These are phyloP conservation scores for Suillus spraguei DNA, from an alignment of 768 basidiomycete species.

Conservation along the genomic window DNA sequence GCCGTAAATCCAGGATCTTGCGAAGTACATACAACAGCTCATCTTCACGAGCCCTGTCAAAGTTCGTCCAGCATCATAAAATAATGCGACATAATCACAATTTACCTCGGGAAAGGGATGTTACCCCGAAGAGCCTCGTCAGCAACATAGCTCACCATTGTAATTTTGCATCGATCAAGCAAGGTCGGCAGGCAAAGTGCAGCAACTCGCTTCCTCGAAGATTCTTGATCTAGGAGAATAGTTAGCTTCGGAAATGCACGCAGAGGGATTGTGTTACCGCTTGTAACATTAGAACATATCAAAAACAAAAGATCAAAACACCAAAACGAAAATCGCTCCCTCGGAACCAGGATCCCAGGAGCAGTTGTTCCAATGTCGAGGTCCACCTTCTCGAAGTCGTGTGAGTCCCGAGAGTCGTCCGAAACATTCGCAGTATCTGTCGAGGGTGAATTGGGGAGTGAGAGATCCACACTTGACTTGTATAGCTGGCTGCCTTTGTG, in stretches of 20 bases:
- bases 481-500: slow-evolving; percentile 73
- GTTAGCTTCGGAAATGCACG: not conserved
- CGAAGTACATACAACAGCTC: slow-evolving; percentile 84
- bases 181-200: slow-evolving; percentile 71
- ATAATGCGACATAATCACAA: not conserved
- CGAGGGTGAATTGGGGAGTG: slow-evolving; percentile 16
- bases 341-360: slow-evolving; percentile 53
- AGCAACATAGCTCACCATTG: slow-evolving; percentile 75
- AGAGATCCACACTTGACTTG: slow-evolving; percentile 26
- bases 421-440: slow-evolving; percentile 15
- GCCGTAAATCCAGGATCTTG: slow-evolving; percentile 69
- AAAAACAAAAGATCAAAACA: slow-evolving; percentile 86
- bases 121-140: slow-evolving; percentile 85
- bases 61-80: not conserved
- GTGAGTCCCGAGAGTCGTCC: slow-evolving; percentile 20
- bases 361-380: slow-evolving; percentile 62
- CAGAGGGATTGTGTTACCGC: slow-evolving; percentile 43
- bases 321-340: slow-evolving; percentile 93
- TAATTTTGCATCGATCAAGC: slow-evolving; percentile 71
- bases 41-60: slow-evolving; percentile 76
- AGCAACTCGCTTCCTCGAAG: slow-evolving; percentile 66
- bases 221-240: slow-evolving; percentile 53
- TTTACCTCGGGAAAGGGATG: slow-evolving; percentile 84
- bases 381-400: slow-evolving; percentile 40
- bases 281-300: slow-evolving; percentile 68